Conservation (phyloP, 2,329 filamentous ascomycete species). For the Fusarium tupiense region DNA sequence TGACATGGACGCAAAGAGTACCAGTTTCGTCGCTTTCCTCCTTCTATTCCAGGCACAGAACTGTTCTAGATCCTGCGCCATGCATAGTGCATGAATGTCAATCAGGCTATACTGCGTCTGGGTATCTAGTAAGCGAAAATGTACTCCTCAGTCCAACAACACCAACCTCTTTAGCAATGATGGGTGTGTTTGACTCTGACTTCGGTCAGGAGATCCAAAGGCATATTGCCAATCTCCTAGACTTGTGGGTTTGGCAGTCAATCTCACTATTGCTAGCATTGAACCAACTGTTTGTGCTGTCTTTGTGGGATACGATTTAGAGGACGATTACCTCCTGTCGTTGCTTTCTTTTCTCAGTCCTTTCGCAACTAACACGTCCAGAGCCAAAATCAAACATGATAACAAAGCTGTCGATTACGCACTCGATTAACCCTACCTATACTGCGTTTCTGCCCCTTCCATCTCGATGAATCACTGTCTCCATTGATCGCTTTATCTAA, state of each 20-base stretch:
- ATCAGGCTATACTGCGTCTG: background rate
- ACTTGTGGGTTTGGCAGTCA: background rate
- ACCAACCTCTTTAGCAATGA: background rate
- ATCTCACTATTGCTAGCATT: background rate
- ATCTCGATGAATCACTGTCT: background rate
- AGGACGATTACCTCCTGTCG: background rate
- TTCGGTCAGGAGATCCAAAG: background rate
- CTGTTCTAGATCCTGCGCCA: slow-evolving; percentile 22
- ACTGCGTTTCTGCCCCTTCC: background rate
- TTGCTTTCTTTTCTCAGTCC: background rate
- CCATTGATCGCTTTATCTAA: background rate
- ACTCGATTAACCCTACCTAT: background rate
- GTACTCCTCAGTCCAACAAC: background rate
- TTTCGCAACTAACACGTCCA: background rate
- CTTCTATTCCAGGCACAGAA: slow-evolving; percentile 51
- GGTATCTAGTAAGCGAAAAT: background rate
- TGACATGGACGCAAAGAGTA: background rate
- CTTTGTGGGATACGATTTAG: background rate
- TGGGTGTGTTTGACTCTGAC: background rate
- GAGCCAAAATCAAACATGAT: background rate
- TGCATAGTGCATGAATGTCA: background rate
- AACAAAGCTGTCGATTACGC: background rate
- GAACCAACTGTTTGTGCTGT: background rate
- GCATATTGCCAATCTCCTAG: background rate
- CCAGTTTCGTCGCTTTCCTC: slow-evolving; percentile 36